Evolutionary conservation across 2,329 filamentous ascomycete species (phyloP), one percentile per base, ranked within the genome.

Genomic region (Colletotrichum eleusines): DNA sequence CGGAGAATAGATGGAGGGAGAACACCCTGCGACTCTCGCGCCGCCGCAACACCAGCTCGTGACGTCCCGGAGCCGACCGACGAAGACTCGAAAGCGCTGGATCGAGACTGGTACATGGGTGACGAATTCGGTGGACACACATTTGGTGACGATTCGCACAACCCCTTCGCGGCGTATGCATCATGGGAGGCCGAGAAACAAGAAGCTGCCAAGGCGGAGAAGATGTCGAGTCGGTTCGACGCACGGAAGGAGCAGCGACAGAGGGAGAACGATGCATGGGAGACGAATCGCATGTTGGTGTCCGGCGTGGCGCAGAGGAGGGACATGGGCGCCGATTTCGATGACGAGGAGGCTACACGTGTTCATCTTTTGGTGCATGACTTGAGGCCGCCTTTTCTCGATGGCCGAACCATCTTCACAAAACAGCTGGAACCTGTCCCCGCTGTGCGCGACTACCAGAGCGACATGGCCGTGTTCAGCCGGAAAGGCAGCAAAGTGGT

Each of bases 401-500:
- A 99, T 81, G 96, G 96, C 31, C 91, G 94, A 76, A 98, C 92
- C 26, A 92, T 99, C 68, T 99, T 99, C 79, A 99, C 96, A 4
- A 98, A 98, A 81, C 97, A 99, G 80, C 81, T 98, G 28, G 96
- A 99, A 70, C 97, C 96, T 0, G 93, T 99, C 1, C 94, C 95
- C 0, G 97, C 96, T 0, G 93, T 99, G 18, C 89, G 92, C 63
- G 96, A 99, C 79, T 91, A 93, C 33, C 95, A 98, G 81, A 99
- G 97, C 78, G 96, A 99, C 78, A 97, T 99, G 96, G 96, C 96
- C 1, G 95, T 99, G 1, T 98, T 98, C 76, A 97, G 94, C 82
- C 89, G 95, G 53, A 98, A 98, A 79, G 96, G 96, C 0, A 98
- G 95, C 78, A 92, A 90, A 76, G 94, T 98, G 2, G 96, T 99